A percentile compares a stretch with the other conserved stretches of the same genome.
These are phyloP conservation scores for Trifolium fragiferum DNA, from an alignment of 306 rosid genomes.

Conservation along the genomic window DNA sequence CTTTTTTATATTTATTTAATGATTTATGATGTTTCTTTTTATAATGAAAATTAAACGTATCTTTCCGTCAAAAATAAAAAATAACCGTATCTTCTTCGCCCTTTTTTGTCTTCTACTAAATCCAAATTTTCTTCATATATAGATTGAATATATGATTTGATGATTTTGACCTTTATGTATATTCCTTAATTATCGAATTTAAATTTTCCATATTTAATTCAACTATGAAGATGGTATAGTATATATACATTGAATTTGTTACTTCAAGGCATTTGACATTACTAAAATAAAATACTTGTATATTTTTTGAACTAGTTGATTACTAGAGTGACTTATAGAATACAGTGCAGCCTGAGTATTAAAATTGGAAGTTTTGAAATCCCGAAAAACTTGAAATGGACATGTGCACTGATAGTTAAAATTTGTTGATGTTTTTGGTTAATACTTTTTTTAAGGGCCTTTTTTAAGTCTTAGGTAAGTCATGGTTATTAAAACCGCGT, in stretches of 20 bases:
- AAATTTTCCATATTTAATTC: slow-evolving; percentile 8
- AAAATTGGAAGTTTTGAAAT: neutral
- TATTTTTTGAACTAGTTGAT: slow-evolving; percentile 11
- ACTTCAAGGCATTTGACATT: neutral
- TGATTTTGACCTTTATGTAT: too few relatives aligned
- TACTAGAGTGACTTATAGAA: neutral
- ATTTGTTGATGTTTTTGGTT: too few relatives aligned
- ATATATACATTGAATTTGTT: neutral
- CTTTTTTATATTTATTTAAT: too few relatives aligned
- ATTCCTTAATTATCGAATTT: neutral
- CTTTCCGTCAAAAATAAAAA: neutral
- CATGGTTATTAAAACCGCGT: too few relatives aligned
- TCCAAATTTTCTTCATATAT: neutral
- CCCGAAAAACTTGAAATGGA: neutral
- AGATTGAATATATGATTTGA: neutral
- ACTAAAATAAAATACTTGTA: neutral
- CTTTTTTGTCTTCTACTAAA: neutral
- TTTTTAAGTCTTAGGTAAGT: too few relatives aligned
- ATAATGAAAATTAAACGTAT: too few relatives aligned
- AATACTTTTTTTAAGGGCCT: too few relatives aligned
- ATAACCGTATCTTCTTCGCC: neutral
- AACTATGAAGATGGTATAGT: neutral
- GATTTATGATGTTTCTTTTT: too few relatives aligned
- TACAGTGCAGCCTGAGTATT: neutral
- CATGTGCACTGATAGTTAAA: slow-evolving; percentile 27